Evolutionary conservation across 2,329 filamentous ascomycete species (phyloP).

Genomic region (Exophiala lecanii-corni): DNA sequence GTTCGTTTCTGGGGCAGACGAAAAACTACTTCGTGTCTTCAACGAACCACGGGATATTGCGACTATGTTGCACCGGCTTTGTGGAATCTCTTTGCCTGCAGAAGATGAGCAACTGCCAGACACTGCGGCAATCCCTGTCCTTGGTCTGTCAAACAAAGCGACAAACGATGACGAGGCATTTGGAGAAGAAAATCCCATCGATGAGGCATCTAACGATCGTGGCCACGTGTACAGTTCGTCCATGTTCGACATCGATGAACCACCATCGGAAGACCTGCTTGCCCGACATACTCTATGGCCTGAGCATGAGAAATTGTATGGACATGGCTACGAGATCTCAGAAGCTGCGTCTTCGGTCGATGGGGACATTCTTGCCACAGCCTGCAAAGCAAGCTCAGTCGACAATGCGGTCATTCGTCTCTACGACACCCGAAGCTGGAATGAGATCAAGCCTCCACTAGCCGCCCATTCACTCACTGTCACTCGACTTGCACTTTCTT

Average conservation of each 20-base stretch:
- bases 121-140: constrained; percentile 87
- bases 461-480: constrained; percentile 83
- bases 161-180: constrained; percentile 53
- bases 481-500: constrained; percentile 73
- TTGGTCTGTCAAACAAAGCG: constrained; percentile 94
- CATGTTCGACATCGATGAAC: constrained; percentile 62
- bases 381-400: constrained; percentile 85
- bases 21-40: constrained; percentile 97
- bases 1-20: constrained; percentile 92
- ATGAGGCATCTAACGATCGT: constrained; percentile 38
- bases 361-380: constrained; percentile 74
- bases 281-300: constrained; percentile 91
- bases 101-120: constrained; percentile 59
- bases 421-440: constrained; percentile 83
- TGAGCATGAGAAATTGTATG: constrained; percentile 93
- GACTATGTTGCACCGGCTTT: constrained; percentile 63
- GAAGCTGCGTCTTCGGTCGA: constrained; percentile 74
- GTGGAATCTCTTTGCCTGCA: constrained; percentile 49
- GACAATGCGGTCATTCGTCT: constrained; percentile 93
- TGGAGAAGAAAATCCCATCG: constrained; percentile 28
- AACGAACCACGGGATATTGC: constrained; percentile 81
- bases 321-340: constrained; percentile 95
- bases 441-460: constrained; percentile 77
- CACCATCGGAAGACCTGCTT: constrained; percentile 84
- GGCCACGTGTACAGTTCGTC: constrained; percentile 47